Evolutionary conservation across 805 yeast species (phyloP).

Genomic region (Schwanniomyces occidentalis): DNA sequence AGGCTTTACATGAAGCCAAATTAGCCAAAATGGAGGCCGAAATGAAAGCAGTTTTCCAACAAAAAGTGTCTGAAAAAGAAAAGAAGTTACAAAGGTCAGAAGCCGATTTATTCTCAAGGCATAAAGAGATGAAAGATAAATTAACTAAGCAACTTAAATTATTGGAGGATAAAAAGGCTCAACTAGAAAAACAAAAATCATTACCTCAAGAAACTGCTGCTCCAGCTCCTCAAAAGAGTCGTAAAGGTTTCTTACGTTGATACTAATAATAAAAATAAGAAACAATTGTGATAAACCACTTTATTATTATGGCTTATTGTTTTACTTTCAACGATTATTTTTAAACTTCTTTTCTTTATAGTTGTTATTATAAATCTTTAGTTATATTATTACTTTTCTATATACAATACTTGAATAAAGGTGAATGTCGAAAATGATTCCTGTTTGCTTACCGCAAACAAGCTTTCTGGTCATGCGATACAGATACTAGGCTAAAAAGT

Average conservation of each 20-base stretch:
- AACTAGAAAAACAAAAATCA: constrained; percentile 62
- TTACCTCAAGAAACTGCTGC: constrained; percentile 53
- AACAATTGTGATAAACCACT: too few relatives aligned
- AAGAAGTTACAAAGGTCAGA: constrained; percentile 95
- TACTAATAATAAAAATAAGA: too few relatives aligned
- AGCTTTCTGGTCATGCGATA: too few relatives aligned
- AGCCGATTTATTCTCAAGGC: constrained; percentile 92
- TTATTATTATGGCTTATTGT: too few relatives aligned
- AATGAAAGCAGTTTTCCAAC: constrained; percentile 95
- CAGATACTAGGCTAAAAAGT: too few relatives aligned
- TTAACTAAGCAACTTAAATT: constrained; percentile 83
- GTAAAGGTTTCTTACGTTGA: constrained; percentile 80
- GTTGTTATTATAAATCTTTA: too few relatives aligned
- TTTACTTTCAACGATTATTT: too few relatives aligned
- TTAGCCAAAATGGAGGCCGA: constrained; percentile 92
- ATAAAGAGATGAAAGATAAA: constrained; percentile 96
- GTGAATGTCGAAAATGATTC: too few relatives aligned
- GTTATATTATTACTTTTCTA: too few relatives aligned
- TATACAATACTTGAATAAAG: too few relatives aligned
- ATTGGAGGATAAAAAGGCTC: constrained; percentile 86
- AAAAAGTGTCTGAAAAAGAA: constrained; percentile 94
- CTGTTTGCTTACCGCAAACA: too few relatives aligned
- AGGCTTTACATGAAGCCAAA: constrained; percentile 89
- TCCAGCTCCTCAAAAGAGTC: constrained; percentile 55
- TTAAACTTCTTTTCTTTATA: too few relatives aligned